Evolutionary conservation across 2,329 filamentous ascomycete species (phyloP), one percentile per base, ranked within the genome.

Genomic region (Alternaria incomplexa): DNA sequence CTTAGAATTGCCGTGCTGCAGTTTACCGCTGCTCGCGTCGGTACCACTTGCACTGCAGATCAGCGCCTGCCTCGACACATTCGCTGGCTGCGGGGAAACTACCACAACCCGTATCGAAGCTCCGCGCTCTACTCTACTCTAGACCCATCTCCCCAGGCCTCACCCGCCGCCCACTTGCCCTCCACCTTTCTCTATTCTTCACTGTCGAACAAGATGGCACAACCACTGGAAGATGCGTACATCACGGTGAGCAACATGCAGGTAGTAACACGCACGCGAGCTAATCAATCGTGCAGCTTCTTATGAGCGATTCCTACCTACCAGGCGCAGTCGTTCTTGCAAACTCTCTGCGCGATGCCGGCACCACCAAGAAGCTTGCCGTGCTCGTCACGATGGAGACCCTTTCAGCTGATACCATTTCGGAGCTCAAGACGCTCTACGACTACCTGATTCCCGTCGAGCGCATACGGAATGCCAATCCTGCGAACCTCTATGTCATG

Each of bases 281-380:
- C 71, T 73, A 58, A 75, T 72, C 58, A 50, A 67, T 56, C 56
- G 54, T 58, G 75, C 81, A 97, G 95, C 91, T 99, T 80, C 88
- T 98, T 60, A 85, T 97, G 83, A 97, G 89, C 83, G 94, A 99
- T 83, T 88, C 88, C 66, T 99, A 99, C 81, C 88, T 99, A 54
- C 95, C 96, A 79, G 94, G 96, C 80, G 95, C 94, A 63, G 89
- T 96, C 72, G 94, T 99, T 50, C 89, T 99, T 67, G 94, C 93
- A 65, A 94, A 98, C 83, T 98, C 96, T 32, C 85, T 99, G 61
- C 91, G 93, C 81, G 96, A 99, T 90, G 91, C 89, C 73, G 93
- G 93, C 61, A 93, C 94, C 40, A 89, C 85, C 70, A 96, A 93
- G 83, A 95, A 93, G 83, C 85, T 99, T 73, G 93, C 91, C 63